phyloP scores from a whole-genome alignment of 139 green algal species.

The Asterochloris sp. region DNA sequence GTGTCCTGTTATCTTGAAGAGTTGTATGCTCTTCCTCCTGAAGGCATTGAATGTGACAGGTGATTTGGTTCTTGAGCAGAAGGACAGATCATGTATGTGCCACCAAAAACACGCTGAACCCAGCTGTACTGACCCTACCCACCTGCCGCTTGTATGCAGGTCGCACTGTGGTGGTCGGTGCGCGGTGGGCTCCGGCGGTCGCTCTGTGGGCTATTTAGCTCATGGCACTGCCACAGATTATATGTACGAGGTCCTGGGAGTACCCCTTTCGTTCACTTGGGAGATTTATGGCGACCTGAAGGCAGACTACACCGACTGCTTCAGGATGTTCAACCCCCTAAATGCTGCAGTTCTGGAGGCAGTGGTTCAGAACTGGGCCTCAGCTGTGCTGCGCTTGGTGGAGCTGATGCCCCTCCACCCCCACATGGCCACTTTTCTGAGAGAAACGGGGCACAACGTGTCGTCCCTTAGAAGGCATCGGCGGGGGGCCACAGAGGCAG shows the following conservation, averaged over 20 bases:
- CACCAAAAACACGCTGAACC: background rate
- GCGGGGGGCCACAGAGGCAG: too few species aligned
- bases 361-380: slow-evolving; percentile 51
- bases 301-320: slow-evolving; percentile 88
- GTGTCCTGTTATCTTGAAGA: too few species aligned
- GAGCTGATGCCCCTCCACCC: slow-evolving; percentile 67
- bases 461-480: too few species aligned
- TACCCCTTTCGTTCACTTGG: slow-evolving; percentile 90
- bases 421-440: slow-evolving; percentile 12
- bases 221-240: slow-evolving; percentile 97
- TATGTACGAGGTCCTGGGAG: slow-evolving; percentile 74
- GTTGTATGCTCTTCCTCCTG: too few species aligned
- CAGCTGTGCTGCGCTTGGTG: slow-evolving; percentile 59
- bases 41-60: too few species aligned
- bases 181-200: slow-evolving; percentile 82
- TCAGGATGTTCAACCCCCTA: slow-evolving; percentile 96
- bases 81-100: too few species aligned
- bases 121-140: background rate
- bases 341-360: slow-evolving; percentile 36
- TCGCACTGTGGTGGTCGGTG: slow-evolving; percentile 59
- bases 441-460: too few species aligned
- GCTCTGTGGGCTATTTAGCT: slow-evolving; percentile 89
- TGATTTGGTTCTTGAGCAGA: too few species aligned
- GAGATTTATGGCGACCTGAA: slow-evolving; percentile 91
- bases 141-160: background rate